Evolutionary conservation across 331 rosid species (phyloP), one percentile per base, ranked within the genome.

Genomic region (Malus hybrid): DNA sequence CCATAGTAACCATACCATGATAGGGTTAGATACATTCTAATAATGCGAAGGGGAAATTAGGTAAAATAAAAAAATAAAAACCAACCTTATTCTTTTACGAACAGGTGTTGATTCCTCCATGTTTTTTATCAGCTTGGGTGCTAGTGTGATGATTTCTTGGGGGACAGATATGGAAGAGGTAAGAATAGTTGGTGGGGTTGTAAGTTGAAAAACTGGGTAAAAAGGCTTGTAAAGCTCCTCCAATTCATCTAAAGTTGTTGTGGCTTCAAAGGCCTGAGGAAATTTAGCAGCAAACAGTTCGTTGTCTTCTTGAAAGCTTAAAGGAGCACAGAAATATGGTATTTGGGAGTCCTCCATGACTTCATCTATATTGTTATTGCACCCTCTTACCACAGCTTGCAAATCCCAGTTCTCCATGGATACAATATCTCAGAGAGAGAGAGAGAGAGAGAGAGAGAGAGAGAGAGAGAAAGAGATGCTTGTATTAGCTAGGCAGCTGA

Each of bases 321-420:
- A 70, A 27, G 77, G 73, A 71, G 80, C 71, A 69, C 74, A 82
- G 24, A 67, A n/a, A 82, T 46, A 46, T 10, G 69, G 27, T 11
- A n/a, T 22, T 11, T 75, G 65, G n/a, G 74, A 72, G 19, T 72
- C 14, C 36, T 71, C 83, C 34, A 81, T 72, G 61, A 55, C 79
- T 77, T 77, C 83, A 65, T 56, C 72, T 36, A 39, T 32, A 39
- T 15, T 68, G 16, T 15, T 64, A 52, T 3, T 68, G 83, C 67
- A 70, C n/a, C 98, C 97, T 81, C 87, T 84, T 27, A 91, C 93
- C 67, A 93, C 81, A 34, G 97, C 91, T 48, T 89, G 91, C 91
- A 93, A 87, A 80, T 85, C 98, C 97, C 98, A 93, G 42, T 84
- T 89, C 76, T 88, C 91, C 80, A 84, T 80, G 50, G 13, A 55